Conservation (phyloP, 202 grass and related monocot genomes). For the Setaria viridis region DNA sequence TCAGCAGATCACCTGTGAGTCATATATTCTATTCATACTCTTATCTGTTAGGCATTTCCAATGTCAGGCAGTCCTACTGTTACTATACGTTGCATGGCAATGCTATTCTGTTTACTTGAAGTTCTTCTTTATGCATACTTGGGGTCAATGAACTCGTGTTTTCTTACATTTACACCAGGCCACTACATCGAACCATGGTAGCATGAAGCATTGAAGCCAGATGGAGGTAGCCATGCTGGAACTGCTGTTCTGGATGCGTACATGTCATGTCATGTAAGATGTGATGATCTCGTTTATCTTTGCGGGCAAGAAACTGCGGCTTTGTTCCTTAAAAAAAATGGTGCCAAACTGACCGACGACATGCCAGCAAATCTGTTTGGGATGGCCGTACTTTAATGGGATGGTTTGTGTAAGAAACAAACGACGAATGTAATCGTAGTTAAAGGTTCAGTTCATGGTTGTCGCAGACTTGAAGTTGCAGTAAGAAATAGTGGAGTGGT, state of each 20-base stretch:
- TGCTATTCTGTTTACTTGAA: background rate
- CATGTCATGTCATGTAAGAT: background rate
- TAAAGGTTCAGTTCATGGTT: background rate
- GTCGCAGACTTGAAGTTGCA: background rate
- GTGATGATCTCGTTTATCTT: background rate
- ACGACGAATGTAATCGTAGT: background rate
- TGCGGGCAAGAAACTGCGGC: background rate
- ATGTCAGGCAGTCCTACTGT: background rate
- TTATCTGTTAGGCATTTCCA: background rate
- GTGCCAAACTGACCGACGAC: background rate
- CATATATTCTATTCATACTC: background rate
- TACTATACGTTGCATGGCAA: background rate
- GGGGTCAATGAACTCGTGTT: background rate
- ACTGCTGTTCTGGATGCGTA: background rate
- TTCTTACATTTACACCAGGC: slow-evolving; percentile 18
- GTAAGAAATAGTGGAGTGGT: background rate
- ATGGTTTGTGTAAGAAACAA: background rate
- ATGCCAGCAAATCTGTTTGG: background rate
- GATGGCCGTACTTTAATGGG: background rate
- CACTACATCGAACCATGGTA: background rate
- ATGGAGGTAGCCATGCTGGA: background rate
- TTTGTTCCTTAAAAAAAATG: background rate
- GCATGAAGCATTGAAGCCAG: background rate
- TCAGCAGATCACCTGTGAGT: background rate
- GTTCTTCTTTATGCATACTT: background rate